phyloP scores from a whole-genome alignment of 1,139 yeast genomes.

The Saccharomyces hybrid region DNA sequence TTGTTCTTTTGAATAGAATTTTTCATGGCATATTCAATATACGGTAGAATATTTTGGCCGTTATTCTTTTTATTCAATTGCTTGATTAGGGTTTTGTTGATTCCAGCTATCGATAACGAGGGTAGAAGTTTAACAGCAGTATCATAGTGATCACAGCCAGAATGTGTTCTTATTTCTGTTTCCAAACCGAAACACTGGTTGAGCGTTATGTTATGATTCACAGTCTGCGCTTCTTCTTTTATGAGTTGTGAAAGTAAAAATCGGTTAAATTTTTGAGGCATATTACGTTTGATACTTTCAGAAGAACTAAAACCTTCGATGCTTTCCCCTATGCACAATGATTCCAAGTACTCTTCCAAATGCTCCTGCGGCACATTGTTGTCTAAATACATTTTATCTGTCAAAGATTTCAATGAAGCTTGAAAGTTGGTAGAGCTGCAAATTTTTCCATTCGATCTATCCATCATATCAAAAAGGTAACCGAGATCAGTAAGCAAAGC shows the following conservation, averaged over 20 bases:
- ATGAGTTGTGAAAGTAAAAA: constrained; percentile 22
- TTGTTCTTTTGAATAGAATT: constrained; percentile 42
- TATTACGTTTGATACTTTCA: constrained; percentile 5
- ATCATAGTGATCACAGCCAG: constrained; percentile 36
- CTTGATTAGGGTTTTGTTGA: constrained; percentile 24
- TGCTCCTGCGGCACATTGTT: constrained; percentile 42
- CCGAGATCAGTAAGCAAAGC: constrained; percentile 73
- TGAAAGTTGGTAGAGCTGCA: constrained; percentile 45
- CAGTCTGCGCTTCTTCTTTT: constrained; percentile 29
- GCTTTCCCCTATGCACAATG: constrained; percentile 24
- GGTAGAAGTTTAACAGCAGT: constrained; percentile 33
- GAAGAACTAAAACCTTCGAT: constrained; percentile 27
- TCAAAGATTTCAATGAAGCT: constrained; percentile 40
- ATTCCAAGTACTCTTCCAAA: constrained; percentile 29
- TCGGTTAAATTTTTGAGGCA: constrained; percentile 26
- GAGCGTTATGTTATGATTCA: constrained; percentile 26
- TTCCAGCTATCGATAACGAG: constrained; percentile 36
- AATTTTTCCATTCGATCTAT: constrained; percentile 60
- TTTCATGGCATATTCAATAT: constrained; percentile 54
- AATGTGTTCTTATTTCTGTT: constrained; percentile 39
- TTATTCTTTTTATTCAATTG: constrained; percentile 19
- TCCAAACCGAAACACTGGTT: constrained; percentile 38
- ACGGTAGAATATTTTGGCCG: constrained; percentile 40
- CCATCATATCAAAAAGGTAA: constrained; percentile 83
- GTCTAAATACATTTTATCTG: constrained; percentile 38